Percentiles rank a stretch among this genome's conserved stretches.
Evolutionary conservation across 2,329 filamentous ascomycete species (phyloP).

Genomic region (Trichoderma polysporum): DNA sequence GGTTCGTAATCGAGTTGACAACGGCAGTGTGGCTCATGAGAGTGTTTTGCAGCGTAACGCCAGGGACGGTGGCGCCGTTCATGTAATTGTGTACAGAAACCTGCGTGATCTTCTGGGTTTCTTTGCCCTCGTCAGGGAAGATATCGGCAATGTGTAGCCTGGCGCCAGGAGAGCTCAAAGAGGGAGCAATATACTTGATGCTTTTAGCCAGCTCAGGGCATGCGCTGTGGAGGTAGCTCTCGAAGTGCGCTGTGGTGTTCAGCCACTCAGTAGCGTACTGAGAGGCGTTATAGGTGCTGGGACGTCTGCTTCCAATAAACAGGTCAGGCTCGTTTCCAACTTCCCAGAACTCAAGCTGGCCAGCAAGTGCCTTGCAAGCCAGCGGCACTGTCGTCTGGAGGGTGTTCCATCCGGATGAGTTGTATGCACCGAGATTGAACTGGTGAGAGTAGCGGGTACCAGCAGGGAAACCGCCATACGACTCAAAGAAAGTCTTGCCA

Average conservation of each 20-base stretch:
- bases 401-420: slow-evolving; percentile 27
- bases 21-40: slow-evolving; percentile 39
- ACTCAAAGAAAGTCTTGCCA: slow-evolving; percentile 28
- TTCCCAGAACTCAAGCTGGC: slow-evolving; percentile 27
- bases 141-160: slow-evolving; percentile 28
- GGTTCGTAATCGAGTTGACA: slow-evolving; percentile 33
- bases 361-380: slow-evolving; percentile 28
- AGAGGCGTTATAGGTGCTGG: slow-evolving; percentile 21
- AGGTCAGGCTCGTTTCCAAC: slow-evolving; percentile 30
- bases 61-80: slow-evolving; percentile 36
- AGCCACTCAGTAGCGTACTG: slow-evolving; percentile 26
- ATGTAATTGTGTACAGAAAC: slow-evolving; percentile 33
- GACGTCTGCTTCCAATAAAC: slow-evolving; percentile 24
- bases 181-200: slow-evolving; percentile 25
- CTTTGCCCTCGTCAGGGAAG: slow-evolving; percentile 32
- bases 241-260: slow-evolving; percentile 23
- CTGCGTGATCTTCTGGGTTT: slow-evolving; percentile 23
- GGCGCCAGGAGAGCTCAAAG: slow-evolving; percentile 24
- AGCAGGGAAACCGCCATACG: slow-evolving; percentile 25
- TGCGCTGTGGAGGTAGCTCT: slow-evolving; percentile 20
- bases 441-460: slow-evolving; percentile 27
- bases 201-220: slow-evolving; percentile 23
- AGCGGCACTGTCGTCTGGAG: slow-evolving; percentile 27
- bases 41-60: slow-evolving; percentile 40
- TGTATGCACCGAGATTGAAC: slow-evolving; percentile 28